Base-by-base conservation (phyloP, 306 rosid genomes). In the Quercus aquifolioides region DNA sequence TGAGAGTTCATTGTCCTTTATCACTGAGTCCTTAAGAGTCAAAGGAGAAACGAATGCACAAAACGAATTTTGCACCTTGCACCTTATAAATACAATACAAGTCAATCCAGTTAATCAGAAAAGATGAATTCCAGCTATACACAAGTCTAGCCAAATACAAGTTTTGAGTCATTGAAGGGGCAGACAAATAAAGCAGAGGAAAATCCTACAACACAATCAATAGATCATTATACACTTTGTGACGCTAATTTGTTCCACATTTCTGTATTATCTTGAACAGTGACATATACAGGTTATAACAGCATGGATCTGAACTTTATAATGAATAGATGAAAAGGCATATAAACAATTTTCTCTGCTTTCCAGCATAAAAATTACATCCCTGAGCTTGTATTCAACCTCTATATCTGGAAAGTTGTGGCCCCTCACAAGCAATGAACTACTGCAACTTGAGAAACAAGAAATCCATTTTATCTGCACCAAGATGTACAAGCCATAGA, bases 351-450 rank as follows among this genome's bases (percentile, higher is more conserved):
- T 12, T 71, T 54, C 75, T 81, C 46, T 69, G 82, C 60, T 77
- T 82, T 82, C 70, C 81, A 73, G 78, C 62, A 79, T 55, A 60
- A 76, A 82, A 76, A 79, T 71, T 46, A 81, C 74, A 69, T 56
- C 85, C 71, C 73, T 77, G 64, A 72, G 69, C 80, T 79, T 78
- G 80, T 79, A 78, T 78, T 54, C 76, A 55, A 82, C 79, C 78
- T 81, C 68, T 74, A 72, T 20, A 51, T 41, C 46, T 57, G 14
- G 82, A 52, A 79, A 81, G 74, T 11, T 1, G 2, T 31, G 1
- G 65, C 30, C 65, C 60, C 52, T 28, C 76, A 74, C 76, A 74
- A 63, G 71, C 75, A 74, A 79, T 71, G 56, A 65, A 62, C 78
- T 76, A 73, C 76, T 63, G 80, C 83, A 57, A 81, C 25, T n/a